Base-by-base conservation (phyloP, 2,329 filamentous ascomycete species). In the Fusarium staphyleae region DNA sequence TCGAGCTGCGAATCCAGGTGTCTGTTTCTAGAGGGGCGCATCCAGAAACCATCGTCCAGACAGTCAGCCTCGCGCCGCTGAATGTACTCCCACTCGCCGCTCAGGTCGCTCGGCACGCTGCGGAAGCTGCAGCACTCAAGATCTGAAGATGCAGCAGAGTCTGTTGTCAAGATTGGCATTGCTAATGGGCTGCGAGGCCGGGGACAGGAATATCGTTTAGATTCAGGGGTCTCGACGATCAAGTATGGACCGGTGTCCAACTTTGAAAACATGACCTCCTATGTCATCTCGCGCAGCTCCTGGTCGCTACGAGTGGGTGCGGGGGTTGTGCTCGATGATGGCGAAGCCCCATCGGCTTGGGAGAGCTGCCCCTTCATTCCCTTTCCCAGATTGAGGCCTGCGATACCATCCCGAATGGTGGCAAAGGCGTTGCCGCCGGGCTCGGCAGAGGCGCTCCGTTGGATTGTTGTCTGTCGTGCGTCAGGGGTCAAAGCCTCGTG, bases 401-500 rank as follows among this genome's bases (percentile, higher is more conserved):
- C 74, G 13, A 83, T 75, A 16, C 78, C 78, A 19, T 82, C 80
- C 46, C 76, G 72, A 18, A 83, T 74, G 13, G 75, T 70, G 4
- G 78, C 66, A 52, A 83, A 75, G 4, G 79, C 71, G n/a, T 72
- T 75, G 1, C 75, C 51, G 5, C 70, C 74, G 34, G 54, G 58
- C 26, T 81, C 77, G 4, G 78, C 74, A 26, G 78, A 81, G 2
- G 73, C 71, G 55, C 77, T 81, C 14, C 77, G 75, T 32, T 75
- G 73, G 3, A 81, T 66, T 16, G 74, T 61, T 3, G 73, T 63
- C n/a, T 74, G 67, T 4, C 69, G 66, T 10, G 63, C 52, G 3
- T 70, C 70, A 0, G 78, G 77, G 2, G 79, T 83, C 15, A 83
- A 66, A 5, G 78, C 76, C 35, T 80, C 75, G 49, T 87, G 78